These are phyloP conservation scores for Balansia obtecta DNA, from an alignment of 2,329 filamentous ascomycete species.

Conservation along the genomic window DNA sequence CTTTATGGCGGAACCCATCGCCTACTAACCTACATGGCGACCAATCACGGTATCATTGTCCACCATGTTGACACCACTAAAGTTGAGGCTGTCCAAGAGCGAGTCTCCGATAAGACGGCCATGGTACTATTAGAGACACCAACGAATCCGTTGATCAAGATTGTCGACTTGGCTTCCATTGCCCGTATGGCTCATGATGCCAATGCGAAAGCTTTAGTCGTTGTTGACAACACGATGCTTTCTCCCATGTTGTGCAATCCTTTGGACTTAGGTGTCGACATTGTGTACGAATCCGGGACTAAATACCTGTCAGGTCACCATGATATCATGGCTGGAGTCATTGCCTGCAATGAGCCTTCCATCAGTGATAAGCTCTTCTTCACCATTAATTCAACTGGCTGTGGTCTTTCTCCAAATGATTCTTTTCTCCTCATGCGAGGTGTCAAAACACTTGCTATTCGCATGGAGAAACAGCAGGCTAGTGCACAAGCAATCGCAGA, in stretches of 20 bases:
- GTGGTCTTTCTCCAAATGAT: constrained; percentile 88
- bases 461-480: constrained; percentile 96
- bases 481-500: constrained; percentile 86
- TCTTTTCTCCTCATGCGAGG: constrained; percentile 91
- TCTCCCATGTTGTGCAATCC: constrained; percentile 91
- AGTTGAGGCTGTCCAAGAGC: constrained; percentile 53
- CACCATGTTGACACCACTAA: constrained; percentile 93
- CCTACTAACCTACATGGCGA: constrained; percentile 80
- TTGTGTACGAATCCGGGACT: constrained; percentile 94
- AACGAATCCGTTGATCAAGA: constrained; percentile 96
- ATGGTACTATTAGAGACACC: constrained; percentile 96
- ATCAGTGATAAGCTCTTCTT: constrained; percentile 89
- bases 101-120: constrained; percentile 68
- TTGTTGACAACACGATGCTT: constrained; percentile 98
- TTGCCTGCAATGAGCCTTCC: constrained; percentile 73
- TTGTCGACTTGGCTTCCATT: constrained; percentile 81
- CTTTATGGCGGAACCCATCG: constrained; percentile 93
- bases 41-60: constrained; percentile 82
- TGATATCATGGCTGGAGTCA: constrained; percentile 96
- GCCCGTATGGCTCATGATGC: constrained; percentile 62
- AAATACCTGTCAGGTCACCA: constrained; percentile 98
- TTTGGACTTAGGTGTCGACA: constrained; percentile 84
- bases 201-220: constrained; percentile 69
- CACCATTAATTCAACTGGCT: constrained; percentile 92
- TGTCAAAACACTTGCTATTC: constrained; percentile 90